phyloP scores from a whole-genome alignment of 768 basidiomycete genomes.

The Xanthoconium purpureum region DNA sequence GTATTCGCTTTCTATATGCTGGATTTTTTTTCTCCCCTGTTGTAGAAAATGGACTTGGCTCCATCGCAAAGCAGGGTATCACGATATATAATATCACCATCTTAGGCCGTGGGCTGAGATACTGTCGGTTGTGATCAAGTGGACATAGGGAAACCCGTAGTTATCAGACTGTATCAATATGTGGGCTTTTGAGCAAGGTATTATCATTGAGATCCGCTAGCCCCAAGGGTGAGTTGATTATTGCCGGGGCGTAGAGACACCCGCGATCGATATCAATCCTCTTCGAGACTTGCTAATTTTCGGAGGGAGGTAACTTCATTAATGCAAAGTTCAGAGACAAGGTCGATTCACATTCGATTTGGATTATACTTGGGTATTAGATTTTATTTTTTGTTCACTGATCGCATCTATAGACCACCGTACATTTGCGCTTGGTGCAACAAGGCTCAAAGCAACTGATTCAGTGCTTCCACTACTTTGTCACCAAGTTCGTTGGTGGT shows the following conservation, averaged over 20 bases:
- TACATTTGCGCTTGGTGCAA: background rate
- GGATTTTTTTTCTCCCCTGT: conserved; percentile 7
- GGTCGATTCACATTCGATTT: background rate
- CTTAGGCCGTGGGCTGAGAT: background rate
- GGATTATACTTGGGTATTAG: background rate
- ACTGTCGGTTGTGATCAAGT: background rate
- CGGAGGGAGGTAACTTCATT: too few relatives aligned
- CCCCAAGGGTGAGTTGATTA: too few relatives aligned
- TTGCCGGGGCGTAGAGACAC: too few relatives aligned
- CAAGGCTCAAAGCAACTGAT: conserved; percentile 44
- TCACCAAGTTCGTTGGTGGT: conserved; percentile 82
- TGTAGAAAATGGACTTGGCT: conserved; percentile 6
- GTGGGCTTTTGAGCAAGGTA: background rate
- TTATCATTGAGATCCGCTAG: background rate
- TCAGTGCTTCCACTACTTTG: conserved; percentile 71
- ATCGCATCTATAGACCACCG: background rate
- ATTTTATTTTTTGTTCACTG: background rate
- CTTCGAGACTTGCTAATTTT: too few relatives aligned
- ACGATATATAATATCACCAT: background rate
- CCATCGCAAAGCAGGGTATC: background rate
- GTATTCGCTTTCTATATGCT: conserved; percentile 18
- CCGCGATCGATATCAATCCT: too few relatives aligned
- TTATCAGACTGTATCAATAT: background rate
- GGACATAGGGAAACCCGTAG: background rate
- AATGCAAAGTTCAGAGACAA: background rate